Conservation (phyloP, 345 rosid genomes). For the Microcos paniculata region DNA sequence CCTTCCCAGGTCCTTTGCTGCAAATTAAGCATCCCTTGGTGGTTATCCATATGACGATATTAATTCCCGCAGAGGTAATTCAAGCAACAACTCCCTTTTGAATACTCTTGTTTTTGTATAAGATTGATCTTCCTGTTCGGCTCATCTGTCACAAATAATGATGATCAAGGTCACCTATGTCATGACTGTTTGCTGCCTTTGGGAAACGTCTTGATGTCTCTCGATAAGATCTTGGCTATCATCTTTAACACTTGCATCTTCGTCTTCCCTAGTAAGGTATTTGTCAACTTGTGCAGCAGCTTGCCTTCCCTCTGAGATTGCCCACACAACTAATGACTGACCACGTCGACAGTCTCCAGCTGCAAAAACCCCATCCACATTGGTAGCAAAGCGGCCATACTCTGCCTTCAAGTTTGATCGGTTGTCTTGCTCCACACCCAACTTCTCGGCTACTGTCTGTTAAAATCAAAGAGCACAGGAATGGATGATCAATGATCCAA, state of each 20-base stretch:
- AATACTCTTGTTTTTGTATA: slow-evolving; percentile 5
- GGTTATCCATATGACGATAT: not conserved
- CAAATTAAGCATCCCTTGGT: not conserved
- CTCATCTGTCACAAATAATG: not conserved
- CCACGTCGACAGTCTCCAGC: slow-evolving; percentile 99
- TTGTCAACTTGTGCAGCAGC: slow-evolving; percentile 89
- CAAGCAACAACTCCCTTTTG: not conserved
- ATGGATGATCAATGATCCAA: not conserved
- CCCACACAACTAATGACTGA: slow-evolving; percentile 98
- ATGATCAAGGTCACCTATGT: slow-evolving; percentile 22
- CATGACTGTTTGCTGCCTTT: slow-evolving; percentile 43
- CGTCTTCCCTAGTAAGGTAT: slow-evolving; percentile 45
- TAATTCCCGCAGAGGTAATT: not conserved
- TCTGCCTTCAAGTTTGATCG: slow-evolving; percentile 94
- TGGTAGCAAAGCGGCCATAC: slow-evolving; percentile 86
- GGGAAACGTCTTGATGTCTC: slow-evolving; percentile 35
- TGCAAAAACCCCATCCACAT: slow-evolving; percentile 81
- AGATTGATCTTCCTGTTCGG: not conserved
- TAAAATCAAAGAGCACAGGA: not conserved
- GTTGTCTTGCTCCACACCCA: slow-evolving; percentile 80
- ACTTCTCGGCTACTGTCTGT: slow-evolving; percentile 75
- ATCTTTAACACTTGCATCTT: slow-evolving; percentile 14
- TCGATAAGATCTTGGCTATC: slow-evolving; percentile 25
- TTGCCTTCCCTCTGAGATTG: slow-evolving; percentile 97
- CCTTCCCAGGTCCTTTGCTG: not conserved